Evolutionary conservation across 2,329 filamentous ascomycete genomes (phyloP).

Genomic region (Reticulascus tulasneorum): DNA sequence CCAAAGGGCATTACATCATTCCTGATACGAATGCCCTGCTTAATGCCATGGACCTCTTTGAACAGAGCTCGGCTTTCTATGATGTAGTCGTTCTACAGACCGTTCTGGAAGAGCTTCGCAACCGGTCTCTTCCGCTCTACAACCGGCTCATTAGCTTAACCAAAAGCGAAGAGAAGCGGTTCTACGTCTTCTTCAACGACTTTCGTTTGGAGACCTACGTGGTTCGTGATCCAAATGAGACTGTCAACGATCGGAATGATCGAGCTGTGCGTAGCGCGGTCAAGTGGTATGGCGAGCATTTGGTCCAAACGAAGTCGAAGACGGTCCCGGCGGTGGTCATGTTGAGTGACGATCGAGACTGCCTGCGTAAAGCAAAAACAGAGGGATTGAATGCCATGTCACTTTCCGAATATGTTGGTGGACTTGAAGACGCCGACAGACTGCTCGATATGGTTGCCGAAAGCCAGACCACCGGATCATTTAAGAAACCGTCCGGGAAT

Average conservation of each 20-base stretch:
- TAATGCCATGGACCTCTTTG: constrained; percentile 95
- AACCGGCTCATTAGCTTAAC: constrained; percentile 87
- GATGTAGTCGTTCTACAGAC: constrained; percentile 97
- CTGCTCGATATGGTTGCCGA: constrained; percentile 92
- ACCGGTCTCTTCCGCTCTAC: constrained; percentile 89
- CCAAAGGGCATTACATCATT: constrained; percentile 86
- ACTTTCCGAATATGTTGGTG: constrained; percentile 73
- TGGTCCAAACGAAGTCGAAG: constrained; percentile 59
- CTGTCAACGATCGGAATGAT: constrained; percentile 95
- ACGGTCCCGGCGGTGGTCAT: constrained; percentile 77
- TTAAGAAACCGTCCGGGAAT: constrained; percentile 59
- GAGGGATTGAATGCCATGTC: constrained; percentile 70
- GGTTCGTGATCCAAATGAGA: constrained; percentile 68
- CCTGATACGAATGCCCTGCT: constrained; percentile 96
- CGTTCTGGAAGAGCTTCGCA: constrained; percentile 92
- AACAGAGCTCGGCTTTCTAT: constrained; percentile 86
- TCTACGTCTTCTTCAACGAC: constrained; percentile 99
- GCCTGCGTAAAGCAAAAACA: constrained; percentile 73
- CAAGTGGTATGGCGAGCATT: constrained; percentile 84
- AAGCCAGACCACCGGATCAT: constrained; percentile 63
- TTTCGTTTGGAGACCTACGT: constrained; percentile 92
- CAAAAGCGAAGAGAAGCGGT: constrained; percentile 93
- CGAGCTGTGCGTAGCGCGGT: constrained; percentile 82
- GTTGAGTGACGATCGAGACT: constrained; percentile 89
- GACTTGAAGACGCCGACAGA: constrained; percentile 77